Conservation (phyloP, 495 filamentous ascomycete genomes). For the Annulohypoxylon bovei region DNA sequence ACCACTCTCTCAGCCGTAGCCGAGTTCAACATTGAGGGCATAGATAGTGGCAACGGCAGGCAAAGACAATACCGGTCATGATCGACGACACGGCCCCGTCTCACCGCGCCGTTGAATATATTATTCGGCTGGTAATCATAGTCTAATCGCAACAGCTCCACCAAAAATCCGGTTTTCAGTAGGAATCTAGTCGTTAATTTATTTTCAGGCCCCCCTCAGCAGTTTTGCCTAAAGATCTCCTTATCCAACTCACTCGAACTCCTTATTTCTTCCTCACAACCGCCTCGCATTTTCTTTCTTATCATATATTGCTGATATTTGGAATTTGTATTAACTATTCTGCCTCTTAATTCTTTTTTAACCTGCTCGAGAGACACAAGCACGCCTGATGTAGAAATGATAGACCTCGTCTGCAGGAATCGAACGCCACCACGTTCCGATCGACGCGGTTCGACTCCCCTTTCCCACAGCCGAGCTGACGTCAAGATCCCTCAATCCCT, state of each 20-base stretch:
- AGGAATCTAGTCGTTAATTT: constrained; percentile 14
- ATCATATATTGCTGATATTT: constrained; percentile 22
- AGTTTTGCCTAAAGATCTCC: constrained; percentile 33
- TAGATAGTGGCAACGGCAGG: constrained; percentile 21
- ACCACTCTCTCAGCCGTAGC: constrained; percentile 13
- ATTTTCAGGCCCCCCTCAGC: constrained; percentile 12
- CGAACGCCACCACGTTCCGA: constrained; percentile 15
- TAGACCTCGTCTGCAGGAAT: constrained; percentile 26
- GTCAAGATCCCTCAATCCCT: constrained; percentile 1
- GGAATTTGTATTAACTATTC: constrained; percentile 30
- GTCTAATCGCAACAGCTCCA: constrained; percentile 2
- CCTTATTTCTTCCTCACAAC: background rate
- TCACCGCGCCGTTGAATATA: constrained; percentile 34
- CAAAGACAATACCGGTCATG: constrained; percentile 19
- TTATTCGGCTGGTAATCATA: constrained; percentile 13
- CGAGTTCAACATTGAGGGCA: constrained; percentile 12
- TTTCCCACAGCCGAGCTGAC: background rate
- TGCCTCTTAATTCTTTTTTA: constrained; percentile 8
- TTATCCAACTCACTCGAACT: constrained; percentile 9
- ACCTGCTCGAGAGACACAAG: constrained; percentile 8
- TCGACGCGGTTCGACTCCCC: constrained; percentile 10
- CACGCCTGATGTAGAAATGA: constrained; percentile 38
- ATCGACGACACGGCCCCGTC: constrained; percentile 33
- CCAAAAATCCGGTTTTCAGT: constrained; percentile 36
- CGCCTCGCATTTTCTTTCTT: background rate